Evolutionary conservation across 2,329 filamentous ascomycete genomes (phyloP).

Genomic region (Colletotrichum sp.): DNA sequence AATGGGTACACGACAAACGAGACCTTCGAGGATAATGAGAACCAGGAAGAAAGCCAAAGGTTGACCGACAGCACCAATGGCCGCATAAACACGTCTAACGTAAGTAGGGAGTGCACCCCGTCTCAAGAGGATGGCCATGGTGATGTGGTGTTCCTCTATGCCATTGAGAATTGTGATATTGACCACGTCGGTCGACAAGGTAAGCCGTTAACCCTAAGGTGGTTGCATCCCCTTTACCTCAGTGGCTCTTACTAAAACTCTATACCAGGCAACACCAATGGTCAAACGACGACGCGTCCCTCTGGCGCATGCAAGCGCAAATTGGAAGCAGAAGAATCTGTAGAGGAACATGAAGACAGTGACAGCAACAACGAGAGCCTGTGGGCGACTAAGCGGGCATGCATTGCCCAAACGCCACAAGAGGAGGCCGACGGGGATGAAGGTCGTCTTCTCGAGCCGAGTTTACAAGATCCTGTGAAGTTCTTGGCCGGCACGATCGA

Average conservation of each 20-base stretch:
- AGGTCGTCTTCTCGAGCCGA: neutral
- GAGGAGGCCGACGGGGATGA: neutral
- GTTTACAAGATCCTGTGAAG: neutral
- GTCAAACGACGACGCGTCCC: neutral
- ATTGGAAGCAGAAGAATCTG: neutral
- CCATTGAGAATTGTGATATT: neutral
- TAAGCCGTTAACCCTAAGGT: neutral
- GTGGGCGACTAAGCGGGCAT: neutral
- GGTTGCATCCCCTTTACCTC: neutral
- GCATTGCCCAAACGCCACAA: neutral
- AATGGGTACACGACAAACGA: neutral
- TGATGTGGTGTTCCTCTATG: neutral
- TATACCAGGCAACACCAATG: neutral
- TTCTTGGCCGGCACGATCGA: neutral
- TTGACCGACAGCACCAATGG: neutral
- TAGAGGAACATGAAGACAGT: neutral
- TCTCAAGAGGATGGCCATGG: neutral
- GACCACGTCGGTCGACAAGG: neutral
- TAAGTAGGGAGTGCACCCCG: neutral
- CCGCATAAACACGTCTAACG: neutral
- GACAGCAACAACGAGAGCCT: neutral
- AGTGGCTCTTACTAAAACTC: neutral
- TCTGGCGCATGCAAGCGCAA: neutral
- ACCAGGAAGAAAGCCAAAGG: neutral
- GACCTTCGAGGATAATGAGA: neutral